Evolutionary conservation across 2,329 filamentous ascomycete genomes (phyloP), one percentile per base, ranked within the genome.

Genomic region (Scytalidium sp.): DNA sequence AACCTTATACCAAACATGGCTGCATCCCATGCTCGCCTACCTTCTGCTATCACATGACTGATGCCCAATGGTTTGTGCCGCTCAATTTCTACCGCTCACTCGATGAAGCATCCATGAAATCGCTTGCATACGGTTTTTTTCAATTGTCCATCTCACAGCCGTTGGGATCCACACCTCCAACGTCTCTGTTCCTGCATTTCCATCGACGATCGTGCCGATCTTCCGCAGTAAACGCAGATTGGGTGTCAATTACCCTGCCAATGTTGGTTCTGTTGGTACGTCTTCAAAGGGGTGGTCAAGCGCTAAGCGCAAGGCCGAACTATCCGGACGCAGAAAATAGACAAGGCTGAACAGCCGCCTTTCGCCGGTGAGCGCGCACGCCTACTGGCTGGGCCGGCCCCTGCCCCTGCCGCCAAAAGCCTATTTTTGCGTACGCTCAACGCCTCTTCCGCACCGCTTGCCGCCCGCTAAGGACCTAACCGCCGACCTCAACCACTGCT

Each of bases 381-480:
- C 32, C 13, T n/a, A 36, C 32, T 36, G 32, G 32, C 32, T 36
- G 11, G 32, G 11, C 17, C 17, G 32, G 4, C 17, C 6, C n/a
- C n/a, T n/a, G 4, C 4, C 32, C 32, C 17, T 4, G 32, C 17
- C 32, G 32, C 32, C 32, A 36, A 36, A 36, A 15, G 13, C 41
- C 52, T 54, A 54, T 54, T 54, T 54, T 45, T 47, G 52, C 32
- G 8, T 15, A 5, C 41, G 41, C 50, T 19, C 32, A 36, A 41
- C 43, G 48, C 52, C 51, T 52, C 47, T 46, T 40, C 54, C 54
- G 46, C 45, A 45, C 47, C 29, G 21, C 47, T 49, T 52, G 45
- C 50, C 55, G 53, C 53, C 53, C 50, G 47, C 50, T 49, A 46
- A 52, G 32, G 11, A 36, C 32, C 47, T 50, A 50, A 49, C 46